Base-by-base conservation (phyloP, 1,139 yeast genomes). In the Debaryomyces singareniensis region DNA sequence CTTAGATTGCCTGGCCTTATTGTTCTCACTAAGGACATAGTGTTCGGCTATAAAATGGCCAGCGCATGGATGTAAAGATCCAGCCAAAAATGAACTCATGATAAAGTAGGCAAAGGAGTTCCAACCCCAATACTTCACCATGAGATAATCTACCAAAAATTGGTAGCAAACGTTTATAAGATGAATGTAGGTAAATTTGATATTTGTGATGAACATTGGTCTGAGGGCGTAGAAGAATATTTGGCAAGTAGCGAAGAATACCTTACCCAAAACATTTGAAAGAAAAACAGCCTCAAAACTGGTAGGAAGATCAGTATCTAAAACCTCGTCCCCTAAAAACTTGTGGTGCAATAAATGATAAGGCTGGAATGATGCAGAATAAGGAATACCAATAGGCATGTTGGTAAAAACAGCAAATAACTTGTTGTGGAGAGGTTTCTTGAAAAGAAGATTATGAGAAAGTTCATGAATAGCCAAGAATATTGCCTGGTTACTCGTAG, bases 11-110 rank as follows among this genome's bases (percentile, higher is more conserved):
- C 58, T 51, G 3, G 52, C 67, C 35, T 34, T 78, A 71, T 61
- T 84, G 67, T 78, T 61, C 13, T 63, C 68, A 41, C 64, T 65
- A 50, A 87, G 63, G 11, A 86, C 80, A 50, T 87, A 87, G 52
- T 87, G 96, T 53, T 87, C 96, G 5, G 96, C 94, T 42, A 87
- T 85, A 55, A 87, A 87, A 58, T 87, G 96, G 12, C 96, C 96
- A 2, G 96, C 95, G 43, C 87, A 79, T 20, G 96, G 96, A 48
- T 87, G 96, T 49, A 85, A 66, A 0, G 95, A 84, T 2, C 96
- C 96, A 1, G 96, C 95, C 33, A 87, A 61, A 51, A 87, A 84
- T 1, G 94, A 80, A 29, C 91, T 79, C 56, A 81, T 62, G 26
- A 86, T 51, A 42, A 87, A 72, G 53, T 87, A 87, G 28, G 61